These are phyloP conservation scores for Neurospora sp. DNA, from an alignment of 495 filamentous ascomycete species.

Conservation along the genomic window DNA sequence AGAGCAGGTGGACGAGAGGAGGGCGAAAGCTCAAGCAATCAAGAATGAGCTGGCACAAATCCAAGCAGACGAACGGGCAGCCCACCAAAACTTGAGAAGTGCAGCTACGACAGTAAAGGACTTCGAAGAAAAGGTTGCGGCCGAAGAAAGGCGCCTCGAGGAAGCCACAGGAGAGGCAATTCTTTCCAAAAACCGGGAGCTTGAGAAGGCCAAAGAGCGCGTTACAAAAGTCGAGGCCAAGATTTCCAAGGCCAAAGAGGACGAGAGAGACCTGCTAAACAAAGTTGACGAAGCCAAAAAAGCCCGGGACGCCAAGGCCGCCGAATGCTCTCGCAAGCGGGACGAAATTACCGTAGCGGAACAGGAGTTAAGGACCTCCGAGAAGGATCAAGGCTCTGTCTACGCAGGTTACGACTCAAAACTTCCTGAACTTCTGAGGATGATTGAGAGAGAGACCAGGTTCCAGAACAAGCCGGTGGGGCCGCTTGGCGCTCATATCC, in stretches of 20 bases:
- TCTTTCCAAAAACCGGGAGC: slow-evolving; percentile 26
- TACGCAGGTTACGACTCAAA: slow-evolving; percentile 46
- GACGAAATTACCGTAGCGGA: slow-evolving; percentile 41
- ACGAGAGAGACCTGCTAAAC: slow-evolving; percentile 19
- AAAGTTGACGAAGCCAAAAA: slow-evolving; percentile 26
- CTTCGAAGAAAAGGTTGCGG: slow-evolving; percentile 27
- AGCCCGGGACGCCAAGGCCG: slow-evolving; percentile 28
- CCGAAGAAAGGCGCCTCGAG: slow-evolving; percentile 37
- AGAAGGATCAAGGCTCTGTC: slow-evolving; percentile 19
- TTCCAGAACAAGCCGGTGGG: slow-evolving; percentile 70
- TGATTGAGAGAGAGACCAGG: slow-evolving; percentile 53
- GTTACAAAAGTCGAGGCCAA: slow-evolving; percentile 32
- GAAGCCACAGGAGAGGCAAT: slow-evolving; percentile 41
- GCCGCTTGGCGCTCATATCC: slow-evolving; percentile 68
- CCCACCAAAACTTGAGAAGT: slow-evolving; percentile 26
- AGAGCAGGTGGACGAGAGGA: slow-evolving; percentile 26
- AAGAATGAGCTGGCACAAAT: slow-evolving; percentile 19
- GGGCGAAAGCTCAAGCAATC: slow-evolving; percentile 24
- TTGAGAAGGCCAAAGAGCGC: slow-evolving; percentile 39
- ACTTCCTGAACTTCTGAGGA: slow-evolving; percentile 52
- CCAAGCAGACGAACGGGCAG: slow-evolving; percentile 38
- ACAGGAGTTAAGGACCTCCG: slow-evolving; percentile 21
- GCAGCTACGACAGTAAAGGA: slow-evolving; percentile 25
- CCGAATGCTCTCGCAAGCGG: slow-evolving; percentile 29
- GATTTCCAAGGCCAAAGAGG: slow-evolving; percentile 26